These are phyloP conservation scores for Pseudonitzschia pungens DNA, from an alignment of 108 stramenopile species.

Conservation along the genomic window DNA sequence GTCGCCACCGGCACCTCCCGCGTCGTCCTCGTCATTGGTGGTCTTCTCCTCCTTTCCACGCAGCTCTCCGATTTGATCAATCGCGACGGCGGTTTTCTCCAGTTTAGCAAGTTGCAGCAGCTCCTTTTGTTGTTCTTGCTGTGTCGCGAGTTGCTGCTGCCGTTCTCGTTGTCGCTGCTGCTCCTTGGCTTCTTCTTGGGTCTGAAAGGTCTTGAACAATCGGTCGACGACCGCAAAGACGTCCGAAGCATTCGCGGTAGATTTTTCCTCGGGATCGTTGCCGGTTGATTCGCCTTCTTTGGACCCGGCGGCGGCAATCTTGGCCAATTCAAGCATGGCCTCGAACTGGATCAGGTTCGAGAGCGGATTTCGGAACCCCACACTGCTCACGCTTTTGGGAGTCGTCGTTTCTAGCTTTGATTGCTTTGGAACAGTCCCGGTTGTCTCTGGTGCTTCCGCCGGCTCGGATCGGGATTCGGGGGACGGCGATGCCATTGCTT, in stretches of 20 bases:
- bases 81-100: slow-evolving; percentile 2
- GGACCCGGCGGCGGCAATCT: slow-evolving; percentile 1
- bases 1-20: neutral
- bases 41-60: neutral
- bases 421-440: too few species aligned
- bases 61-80: neutral
- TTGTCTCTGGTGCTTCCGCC: too few species aligned
- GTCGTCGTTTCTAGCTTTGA: too few species aligned
- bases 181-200: neutral
- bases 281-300: slow-evolving; percentile 7
- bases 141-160: neutral
- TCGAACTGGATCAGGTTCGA: slow-evolving; percentile 27
- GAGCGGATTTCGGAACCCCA: slow-evolving; percentile 10
- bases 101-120: slow-evolving; percentile 5
- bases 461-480: too few species aligned
- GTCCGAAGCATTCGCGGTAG: neutral
- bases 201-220: slow-evolving; percentile 10
- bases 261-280: neutral
- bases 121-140: neutral
- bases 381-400: neutral
- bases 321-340: slow-evolving; percentile 24
- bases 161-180: neutral
- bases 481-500: neutral
- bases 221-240: slow-evolving; percentile 17
- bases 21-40: neutral